These are phyloP conservation scores for Leccinum arenicola DNA, from an alignment of 768 basidiomycete genomes.

Conservation along the genomic window DNA sequence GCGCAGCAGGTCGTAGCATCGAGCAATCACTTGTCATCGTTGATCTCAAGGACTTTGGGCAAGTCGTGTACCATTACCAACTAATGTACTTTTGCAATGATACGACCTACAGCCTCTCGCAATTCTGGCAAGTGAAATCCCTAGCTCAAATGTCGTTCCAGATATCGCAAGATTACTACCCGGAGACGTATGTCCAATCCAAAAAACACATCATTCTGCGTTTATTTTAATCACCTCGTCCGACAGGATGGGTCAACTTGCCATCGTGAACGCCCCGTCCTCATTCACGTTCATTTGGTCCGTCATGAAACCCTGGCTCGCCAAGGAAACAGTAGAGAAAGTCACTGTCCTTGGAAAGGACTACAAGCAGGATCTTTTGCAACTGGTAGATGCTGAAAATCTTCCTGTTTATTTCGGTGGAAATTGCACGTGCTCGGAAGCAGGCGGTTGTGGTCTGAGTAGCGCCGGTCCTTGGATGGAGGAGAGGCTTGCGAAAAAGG, in stretches of 20 bases:
- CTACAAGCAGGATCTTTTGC: slow-evolving; percentile 54
- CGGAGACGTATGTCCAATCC: slow-evolving; percentile 58
- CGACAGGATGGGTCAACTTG: slow-evolving; percentile 67
- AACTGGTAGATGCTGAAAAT: slow-evolving; percentile 60
- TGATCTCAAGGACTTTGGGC: slow-evolving; percentile 72
- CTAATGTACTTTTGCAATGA: neutral
- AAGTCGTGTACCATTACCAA: slow-evolving; percentile 18
- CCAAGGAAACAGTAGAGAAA: slow-evolving; percentile 69
- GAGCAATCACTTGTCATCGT: slow-evolving; percentile 60
- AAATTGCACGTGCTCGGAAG: slow-evolving; percentile 54
- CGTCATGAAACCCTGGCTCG: slow-evolving; percentile 66
- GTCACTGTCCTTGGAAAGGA: slow-evolving; percentile 62
- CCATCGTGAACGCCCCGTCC: slow-evolving; percentile 68
- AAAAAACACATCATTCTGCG: neutral
- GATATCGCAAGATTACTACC: slow-evolving; percentile 76
- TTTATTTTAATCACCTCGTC: neutral
- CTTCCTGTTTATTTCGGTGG: slow-evolving; percentile 64
- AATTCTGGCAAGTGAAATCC: slow-evolving; percentile 76
- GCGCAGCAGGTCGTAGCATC: slow-evolving; percentile 50
- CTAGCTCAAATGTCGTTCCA: slow-evolving; percentile 64
- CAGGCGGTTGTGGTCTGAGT: slow-evolving; percentile 59
- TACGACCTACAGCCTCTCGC: slow-evolving; percentile 43
- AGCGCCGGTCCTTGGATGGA: slow-evolving; percentile 73
- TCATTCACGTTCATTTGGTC: slow-evolving; percentile 75
- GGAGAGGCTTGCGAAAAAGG: slow-evolving; percentile 36